Evolutionary conservation across 2,329 filamentous ascomycete genomes (phyloP), one percentile per base, ranked within the genome.

Genomic region (Arthroderma sp.): DNA sequence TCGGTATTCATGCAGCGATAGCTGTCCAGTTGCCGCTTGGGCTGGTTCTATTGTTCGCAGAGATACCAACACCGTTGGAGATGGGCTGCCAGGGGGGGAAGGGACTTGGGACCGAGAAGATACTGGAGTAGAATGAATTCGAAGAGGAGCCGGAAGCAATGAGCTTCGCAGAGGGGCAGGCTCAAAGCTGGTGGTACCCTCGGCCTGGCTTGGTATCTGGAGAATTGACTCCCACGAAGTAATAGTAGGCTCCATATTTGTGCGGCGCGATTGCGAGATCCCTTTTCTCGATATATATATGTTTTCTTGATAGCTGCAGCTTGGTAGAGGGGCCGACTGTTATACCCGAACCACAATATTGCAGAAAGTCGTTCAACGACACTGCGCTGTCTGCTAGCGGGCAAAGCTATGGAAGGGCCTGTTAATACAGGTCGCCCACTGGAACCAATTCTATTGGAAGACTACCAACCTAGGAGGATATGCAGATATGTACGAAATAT

Each of bases 1-100:
- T 38, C 51, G 49, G 41, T 53, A 53, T 33, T 49, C 44, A 40
- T 53, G 51, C 1, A 51, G 44, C 2, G 51, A 51, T 34, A 53
- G 46, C 9, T 48, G 40, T 4, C 47, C 44, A 31, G 38, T 32
- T 6, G 37, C 29, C 30, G 33, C 45, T 3, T 40, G 40, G 28
- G 27, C 27, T 31, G 36, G 11, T 8, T 40, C 30, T 9, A 47
- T 31, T 29, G 32, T n/a, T n/a, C 43, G 46, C n/a, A 50, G 30
- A 10, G 47, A 49, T 32, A 50, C 50, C 11, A 50, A 43, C 2
- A 52, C 43, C 10, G 50, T 48, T 9, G 49, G 40, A 8, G 38
- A 37, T 29, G 50, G 50, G 29, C 45, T 50, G 8, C 47, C 30
- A 5, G 50, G 50, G 22, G 49, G 47, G 36, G 50, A 49, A 9